Evolutionary conservation across 371 early-diverging fungal genomes (phyloP), one percentile per base, ranked within the genome.

Genomic region (Actinomortierella wolfii): DNA sequence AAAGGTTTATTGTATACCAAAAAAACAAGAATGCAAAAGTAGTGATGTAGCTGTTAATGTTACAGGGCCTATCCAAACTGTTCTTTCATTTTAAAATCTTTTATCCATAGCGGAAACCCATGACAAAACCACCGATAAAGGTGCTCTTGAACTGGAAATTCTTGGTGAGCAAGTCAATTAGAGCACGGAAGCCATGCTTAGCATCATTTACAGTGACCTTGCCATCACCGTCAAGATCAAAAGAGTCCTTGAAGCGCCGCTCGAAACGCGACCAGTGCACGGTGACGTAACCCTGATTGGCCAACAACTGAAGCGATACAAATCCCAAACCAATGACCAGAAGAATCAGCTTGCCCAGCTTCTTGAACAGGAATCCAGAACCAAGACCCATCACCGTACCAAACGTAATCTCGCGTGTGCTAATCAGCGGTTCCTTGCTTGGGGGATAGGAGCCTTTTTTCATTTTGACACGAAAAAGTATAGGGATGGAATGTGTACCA

Each of bases 71-170:
- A n/a, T n/a, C n/a, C n/a, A n/a, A n/a, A n/a, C n/a, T n/a, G n/a
- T n/a, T n/a, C n/a, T n/a, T n/a, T n/a, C n/a, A n/a, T n/a, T n/a
- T n/a, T n/a, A n/a, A n/a, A n/a, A n/a, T n/a, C n/a, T n/a, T n/a
- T n/a, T 81, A 86, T 42, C 83, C 83, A 60, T 83, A 83, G 23
- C 79, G 74, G 52, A 84, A 58, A 29, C 87, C 85, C 42, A 76
- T 53, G 59, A 78, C 78, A 34, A 85, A 80, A 0, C 87, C 87
- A 25, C 73, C 67, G 9, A 80, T 60, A 48, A 85, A 86, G 1
- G 84, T 80, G 1, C 82, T 78, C 61, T 84, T 86, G 76, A 86
- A 86, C 59, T 85, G 87, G 20, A 86, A 64, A 51, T 85, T 83
- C 45, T 67, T 76, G 6, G 87, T 86, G 66, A 86, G 69, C n/a